Base-by-base conservation (phyloP, 2,329 filamentous ascomycete species). In the Arachnomyces sp. region DNA sequence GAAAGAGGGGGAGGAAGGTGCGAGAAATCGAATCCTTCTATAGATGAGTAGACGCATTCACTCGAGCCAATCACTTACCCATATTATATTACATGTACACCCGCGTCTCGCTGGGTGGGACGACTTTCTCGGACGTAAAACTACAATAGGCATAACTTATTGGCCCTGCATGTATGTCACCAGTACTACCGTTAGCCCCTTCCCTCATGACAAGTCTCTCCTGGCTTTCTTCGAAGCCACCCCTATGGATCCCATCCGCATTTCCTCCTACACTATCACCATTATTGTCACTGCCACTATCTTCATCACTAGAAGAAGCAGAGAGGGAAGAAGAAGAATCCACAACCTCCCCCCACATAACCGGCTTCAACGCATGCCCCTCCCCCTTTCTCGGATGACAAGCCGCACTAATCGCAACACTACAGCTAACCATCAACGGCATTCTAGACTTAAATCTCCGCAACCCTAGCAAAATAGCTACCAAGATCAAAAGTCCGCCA, bases 371-470 rank as follows among this genome's bases (percentile, higher is more conserved):
- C 3, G 42, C 36, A 31, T 51, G 43, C 5, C 13, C 41, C 35
- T 57, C 53, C 29, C 44, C 47, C 3, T 33, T 31, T 2, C 48
- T 47, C 14, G 42, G 44, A 50, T 60, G 57, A 44, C 58, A 62
- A 11, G 56, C 56, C 4, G 58, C 57, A 6, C 53, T 51, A 34
- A 62, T 60, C 8, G 54, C 60, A 7, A 52, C 40, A 37, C 57
- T 62, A 39, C 58, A 61, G 28, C 52, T 61, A 1, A 49, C 49
- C 1, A 45, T 56, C 15, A 61, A 42, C 1, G 55, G 57, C 39
- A 61, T 58, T 1, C 43, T 45, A 2, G 49, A 42, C 17, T 48
- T 42, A 16, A 52, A 49, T 13, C 42, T 45, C 31, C 43, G 35
- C 9, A 36, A 47, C 1, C 52, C 48, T 2, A 56, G 30, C 0